A percentile compares a stretch with the other conserved stretches of the same genome.
Conservation (phyloP, 257 asterid species). For the Ehretia macrophylla region DNA sequence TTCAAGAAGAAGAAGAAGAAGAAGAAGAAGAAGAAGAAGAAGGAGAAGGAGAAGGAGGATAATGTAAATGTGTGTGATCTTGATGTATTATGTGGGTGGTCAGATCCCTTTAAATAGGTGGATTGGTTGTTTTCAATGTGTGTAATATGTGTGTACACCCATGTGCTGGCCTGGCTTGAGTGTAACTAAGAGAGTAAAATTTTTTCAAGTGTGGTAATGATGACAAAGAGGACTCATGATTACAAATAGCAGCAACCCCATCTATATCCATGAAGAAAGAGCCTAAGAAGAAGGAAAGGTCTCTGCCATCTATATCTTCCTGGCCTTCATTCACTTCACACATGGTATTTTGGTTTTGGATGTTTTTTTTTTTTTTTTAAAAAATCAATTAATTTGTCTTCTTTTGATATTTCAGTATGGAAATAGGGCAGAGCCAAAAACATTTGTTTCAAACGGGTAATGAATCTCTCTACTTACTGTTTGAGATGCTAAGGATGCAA, state of each 20-base stretch:
- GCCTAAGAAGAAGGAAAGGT: slow-evolving; percentile 30
- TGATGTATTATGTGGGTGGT: slow-evolving; percentile 5
- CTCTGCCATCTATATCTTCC: slow-evolving; percentile 6
- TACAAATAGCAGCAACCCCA: slow-evolving; percentile 40
- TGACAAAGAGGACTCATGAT: slow-evolving; percentile 42
- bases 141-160: slow-evolving; percentile 18
- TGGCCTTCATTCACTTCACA: neutral
- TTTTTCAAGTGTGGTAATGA: slow-evolving; percentile 52
- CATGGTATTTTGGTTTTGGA: slow-evolving; percentile 1
- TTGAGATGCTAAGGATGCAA: too few relatives aligned
- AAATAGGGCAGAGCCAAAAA: too few relatives aligned
- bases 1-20: neutral
- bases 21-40: neutral
- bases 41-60: neutral
- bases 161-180: slow-evolving; percentile 18
- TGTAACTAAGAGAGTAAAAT: slow-evolving; percentile 5
- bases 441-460: too few relatives aligned
- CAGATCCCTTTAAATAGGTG: slow-evolving; percentile 27
- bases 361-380: neutral
- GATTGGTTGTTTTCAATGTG: slow-evolving; percentile 26
- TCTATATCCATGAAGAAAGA: slow-evolving; percentile 33
- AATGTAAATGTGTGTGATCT: slow-evolving; percentile 5
- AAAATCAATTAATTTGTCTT: too few relatives aligned
- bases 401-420: too few relatives aligned
- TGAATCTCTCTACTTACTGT: too few relatives aligned